These are phyloP conservation scores for Fusarium piperis DNA, from an alignment of 2,329 filamentous ascomycete genomes.

Conservation along the genomic window DNA sequence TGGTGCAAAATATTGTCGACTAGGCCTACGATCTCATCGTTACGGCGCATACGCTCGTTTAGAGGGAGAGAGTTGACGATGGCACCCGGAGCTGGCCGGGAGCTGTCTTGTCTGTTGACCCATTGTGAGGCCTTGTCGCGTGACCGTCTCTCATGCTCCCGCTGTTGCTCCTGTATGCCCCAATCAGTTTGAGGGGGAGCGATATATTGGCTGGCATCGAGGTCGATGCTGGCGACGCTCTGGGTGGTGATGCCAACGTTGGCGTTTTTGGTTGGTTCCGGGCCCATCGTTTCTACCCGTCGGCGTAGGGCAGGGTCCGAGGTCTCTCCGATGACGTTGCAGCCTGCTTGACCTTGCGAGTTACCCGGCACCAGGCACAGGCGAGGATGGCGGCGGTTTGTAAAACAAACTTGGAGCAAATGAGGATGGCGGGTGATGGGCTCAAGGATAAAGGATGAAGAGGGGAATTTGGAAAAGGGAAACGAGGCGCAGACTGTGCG, in stretches of 20 bases:
- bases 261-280: not conserved
- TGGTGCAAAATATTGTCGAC: slow-evolving; percentile 18
- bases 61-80: slow-evolving; percentile 24
- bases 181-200: not conserved
- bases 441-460: slow-evolving; percentile 7
- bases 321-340: slow-evolving; percentile 22
- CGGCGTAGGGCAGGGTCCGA: not conserved
- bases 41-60: slow-evolving; percentile 10
- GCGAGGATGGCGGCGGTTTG: slow-evolving; percentile 13
- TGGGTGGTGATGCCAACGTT: slow-evolving; percentile 1
- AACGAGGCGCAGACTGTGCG: slow-evolving; percentile 8
- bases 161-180: slow-evolving; percentile 5
- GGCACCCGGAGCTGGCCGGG: slow-evolving; percentile 17
- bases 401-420: slow-evolving; percentile 7
- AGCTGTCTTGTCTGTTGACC: slow-evolving; percentile 22
- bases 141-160: slow-evolving; percentile 2
- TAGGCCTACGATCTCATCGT: slow-evolving; percentile 11
- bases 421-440: slow-evolving; percentile 1
- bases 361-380: slow-evolving; percentile 19
- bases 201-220: slow-evolving; percentile 12
- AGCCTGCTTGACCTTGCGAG: slow-evolving; percentile 16
- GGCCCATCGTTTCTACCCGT: slow-evolving; percentile 12
- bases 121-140: slow-evolving; percentile 12
- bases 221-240: slow-evolving; percentile 19
- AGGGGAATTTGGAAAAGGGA: slow-evolving; percentile 1